Evolutionary conservation across 2,329 filamentous ascomycete genomes (phyloP), one percentile per base, ranked within the genome.

Genomic region (Colletotrichum melonis): DNA sequence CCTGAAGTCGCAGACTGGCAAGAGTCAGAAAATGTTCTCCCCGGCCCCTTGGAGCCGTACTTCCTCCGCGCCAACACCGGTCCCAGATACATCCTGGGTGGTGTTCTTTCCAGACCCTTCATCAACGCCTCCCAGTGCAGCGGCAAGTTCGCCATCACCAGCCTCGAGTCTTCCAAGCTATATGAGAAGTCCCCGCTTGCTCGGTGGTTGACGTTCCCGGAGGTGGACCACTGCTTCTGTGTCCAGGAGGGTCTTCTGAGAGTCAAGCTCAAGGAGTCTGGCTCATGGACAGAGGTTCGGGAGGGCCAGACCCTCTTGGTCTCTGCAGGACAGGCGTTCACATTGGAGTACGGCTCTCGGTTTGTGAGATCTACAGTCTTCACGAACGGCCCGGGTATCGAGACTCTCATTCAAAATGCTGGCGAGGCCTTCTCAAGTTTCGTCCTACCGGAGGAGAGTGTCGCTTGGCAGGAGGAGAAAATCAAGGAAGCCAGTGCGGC

Each of bases 111-210:
- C 0, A 76, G 87, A 28, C 88, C 88, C 0, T 84, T 90, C 35
- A 84, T 87, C 63, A 86, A 84, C 4, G 85, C 85, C 3, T 77
- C 78, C 26, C 86, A 90, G 76, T 86, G 83, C 32, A 79, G 79
- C 30, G 86, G 85, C 0, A 85, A 84, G 59, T 90, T 89, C 68
- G 83, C 86, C 11, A 89, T 91, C 69, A 87, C 85, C 1, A 87
- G 85, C 66, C 84, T 91, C 38, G 88, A 90, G 75, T 82, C 81
- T 0, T 86, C 81, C 1, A 80, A 78, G 66, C 73, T 80, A 0
- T 86, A 87, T 69, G 76, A 76, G 1, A 71, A 76, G 11, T 81
- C 82, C 5, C 70, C 84, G 1, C 81, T 87, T 3, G 77, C 76
- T 0, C 77, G 78, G 28, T 83, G 78, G 69, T 69, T 89, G 35